Evolutionary conservation across 2,329 filamentous ascomycete genomes (phyloP), one percentile per base, ranked within the genome.

Genomic region (Diaporthe sp.): DNA sequence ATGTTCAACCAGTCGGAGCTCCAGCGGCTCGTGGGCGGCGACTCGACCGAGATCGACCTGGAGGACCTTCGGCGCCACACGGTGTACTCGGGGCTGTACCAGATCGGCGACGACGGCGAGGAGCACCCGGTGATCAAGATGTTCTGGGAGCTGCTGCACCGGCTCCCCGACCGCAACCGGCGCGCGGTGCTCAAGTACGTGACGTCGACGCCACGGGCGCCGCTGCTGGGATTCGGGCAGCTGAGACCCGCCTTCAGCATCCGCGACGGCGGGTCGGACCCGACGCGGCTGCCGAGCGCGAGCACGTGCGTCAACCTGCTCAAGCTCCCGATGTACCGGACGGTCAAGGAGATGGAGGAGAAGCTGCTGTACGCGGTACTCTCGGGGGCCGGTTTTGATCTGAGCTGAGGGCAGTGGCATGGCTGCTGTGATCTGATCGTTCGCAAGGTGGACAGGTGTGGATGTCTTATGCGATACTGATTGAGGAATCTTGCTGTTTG

Each of bases 1-100:
- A 98, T 99, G 97, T 99, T 99, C 88, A 99, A 99, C 83, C 96
- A 98, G 83, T 92, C 92, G 4, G 97, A 99, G 83, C 89, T 99
- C 6, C 97, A 98, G 85, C 97, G 95, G 1, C 92, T 99, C 8
- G 94, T 99, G 22, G 95, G 95, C 72, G 97, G 97, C 58, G 95
- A 98, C 79, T 93, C 92, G 39, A 93, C 93, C 13, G 92, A 94
- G 77, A 97, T 99, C 75, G 94, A 98, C 80, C 89, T 99, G 49
- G 91, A 94, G 39, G 97, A 99, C 82, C 88, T 98, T 55, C 92
- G 96, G 34, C 88, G 88, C 72, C 94, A 98, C 84, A 98, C 97
- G 0, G 84, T 91, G 3, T 99, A 98, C 83, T 94, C 94, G 70
- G 97, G 97, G 1, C 88, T 97, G 0, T 99, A 98, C 82, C 89